phyloP scores from a whole-genome alignment of 2,329 filamentous ascomycete genomes.

The Catunica adiposa region DNA sequence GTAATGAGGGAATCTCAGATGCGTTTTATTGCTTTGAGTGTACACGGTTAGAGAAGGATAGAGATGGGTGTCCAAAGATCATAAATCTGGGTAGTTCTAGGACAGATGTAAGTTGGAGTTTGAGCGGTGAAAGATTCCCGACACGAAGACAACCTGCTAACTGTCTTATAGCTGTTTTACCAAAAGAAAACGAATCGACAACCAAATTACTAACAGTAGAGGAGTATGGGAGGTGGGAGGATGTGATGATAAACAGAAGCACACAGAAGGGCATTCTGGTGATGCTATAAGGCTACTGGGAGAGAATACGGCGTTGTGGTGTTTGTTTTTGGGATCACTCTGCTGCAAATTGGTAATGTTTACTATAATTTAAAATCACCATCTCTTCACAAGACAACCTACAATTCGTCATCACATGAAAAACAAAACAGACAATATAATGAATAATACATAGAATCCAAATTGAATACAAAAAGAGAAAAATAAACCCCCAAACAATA shows the following conservation, averaged over 20 bases:
- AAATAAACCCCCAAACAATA: background rate
- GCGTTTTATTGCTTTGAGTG: slow-evolving; percentile 99
- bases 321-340: background rate
- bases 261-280: background rate
- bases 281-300: background rate
- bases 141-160: slow-evolving; percentile 18
- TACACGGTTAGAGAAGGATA: slow-evolving; percentile 87
- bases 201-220: slow-evolving; percentile 32
- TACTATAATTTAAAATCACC: background rate
- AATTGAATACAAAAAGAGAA: background rate
- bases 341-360: background rate
- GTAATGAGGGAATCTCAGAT: slow-evolving; percentile 93
- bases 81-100: slow-evolving; percentile 92
- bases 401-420: background rate
- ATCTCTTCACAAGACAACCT: background rate
- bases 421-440: background rate
- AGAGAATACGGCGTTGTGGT: background rate
- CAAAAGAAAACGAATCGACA: slow-evolving; percentile 51
- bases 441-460: background rate
- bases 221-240: slow-evolving; percentile 25
- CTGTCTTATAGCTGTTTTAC: slow-evolving; percentile 36
- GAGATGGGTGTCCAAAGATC: slow-evolving; percentile 97
- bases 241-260: background rate
- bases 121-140: no score
- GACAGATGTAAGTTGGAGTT: slow-evolving; percentile 54